Evolutionary conservation across 176 grass and related monocot species (phyloP).

Genomic region (Musa troglodytarum): DNA sequence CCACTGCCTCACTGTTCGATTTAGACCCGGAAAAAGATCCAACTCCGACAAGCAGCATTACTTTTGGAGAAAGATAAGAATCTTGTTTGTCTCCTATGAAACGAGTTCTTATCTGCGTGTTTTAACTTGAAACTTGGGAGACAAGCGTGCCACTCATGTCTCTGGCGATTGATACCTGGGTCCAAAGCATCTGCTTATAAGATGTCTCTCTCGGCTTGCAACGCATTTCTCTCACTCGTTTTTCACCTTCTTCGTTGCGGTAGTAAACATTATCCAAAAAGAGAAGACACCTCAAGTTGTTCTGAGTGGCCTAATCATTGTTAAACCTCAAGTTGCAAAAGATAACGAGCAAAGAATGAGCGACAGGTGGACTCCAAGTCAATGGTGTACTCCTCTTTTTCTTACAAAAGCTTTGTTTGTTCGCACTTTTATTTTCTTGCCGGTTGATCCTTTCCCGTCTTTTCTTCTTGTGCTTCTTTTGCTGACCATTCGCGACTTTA

Average conservation of each 20-base stretch:
- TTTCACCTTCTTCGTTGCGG: no score
- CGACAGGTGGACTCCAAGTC: not conserved
- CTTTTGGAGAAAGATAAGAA: not conserved
- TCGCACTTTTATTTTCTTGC: not conserved
- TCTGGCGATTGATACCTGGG: no score
- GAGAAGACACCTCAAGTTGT: not conserved
- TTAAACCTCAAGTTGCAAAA: not conserved
- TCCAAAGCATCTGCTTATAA: no score
- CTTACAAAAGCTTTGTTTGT: not conserved
- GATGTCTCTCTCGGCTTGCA: no score
- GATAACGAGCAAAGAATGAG: not conserved
- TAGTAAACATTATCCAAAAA: not conserved
- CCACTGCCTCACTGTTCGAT: not conserved
- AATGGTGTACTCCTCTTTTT: not conserved
- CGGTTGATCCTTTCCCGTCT: not conserved
- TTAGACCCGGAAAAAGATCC: not conserved
- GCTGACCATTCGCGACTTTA: no score
- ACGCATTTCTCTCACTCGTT: no score
- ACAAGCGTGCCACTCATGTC: not conserved
- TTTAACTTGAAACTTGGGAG: not conserved
- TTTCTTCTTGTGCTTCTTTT: not conserved
- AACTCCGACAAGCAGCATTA: not conserved
- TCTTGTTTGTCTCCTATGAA: not conserved
- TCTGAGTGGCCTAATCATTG: not conserved
- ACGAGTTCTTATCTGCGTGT: not conserved